Evolutionary conservation across 163 green algal genomes (phyloP).

Genomic region (Prototheca cutis): DNA sequence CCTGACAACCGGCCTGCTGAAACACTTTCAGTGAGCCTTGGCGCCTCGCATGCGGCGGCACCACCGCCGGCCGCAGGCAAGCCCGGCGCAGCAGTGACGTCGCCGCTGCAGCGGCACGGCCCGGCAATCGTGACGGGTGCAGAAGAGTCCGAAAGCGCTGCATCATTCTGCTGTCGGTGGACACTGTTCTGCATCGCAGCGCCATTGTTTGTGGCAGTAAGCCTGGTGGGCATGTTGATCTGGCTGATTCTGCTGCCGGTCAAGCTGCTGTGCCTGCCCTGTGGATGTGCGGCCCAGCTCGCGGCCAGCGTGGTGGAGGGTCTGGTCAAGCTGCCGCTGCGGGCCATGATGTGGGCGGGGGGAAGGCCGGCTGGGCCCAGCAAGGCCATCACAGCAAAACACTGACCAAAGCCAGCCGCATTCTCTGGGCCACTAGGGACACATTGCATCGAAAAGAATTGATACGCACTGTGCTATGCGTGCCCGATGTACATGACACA

Average conservation of each 20-base stretch:
- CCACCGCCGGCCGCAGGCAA: too few species aligned
- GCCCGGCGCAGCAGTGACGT: too few species aligned
- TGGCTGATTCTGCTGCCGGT: conserved; percentile 34
- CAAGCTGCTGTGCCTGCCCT: conserved; percentile 26
- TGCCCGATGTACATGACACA: too few species aligned
- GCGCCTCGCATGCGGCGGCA: too few species aligned
- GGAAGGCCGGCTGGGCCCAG: conserved; percentile 19
- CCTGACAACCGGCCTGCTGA: too few species aligned
- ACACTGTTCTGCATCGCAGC: conserved; percentile 22
- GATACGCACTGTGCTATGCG: too few species aligned
- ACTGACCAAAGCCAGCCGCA: too few species aligned
- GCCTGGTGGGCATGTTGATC: conserved; percentile 24
- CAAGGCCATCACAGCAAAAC: too few species aligned
- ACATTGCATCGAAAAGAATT: too few species aligned
- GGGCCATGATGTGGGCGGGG: conserved; percentile 25
- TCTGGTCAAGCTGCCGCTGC: conserved; percentile 23
- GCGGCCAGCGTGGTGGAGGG: conserved; percentile 16
- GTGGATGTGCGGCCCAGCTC: conserved; percentile 16
- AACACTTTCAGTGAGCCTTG: too few species aligned
- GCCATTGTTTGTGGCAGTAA: conserved; percentile 23
- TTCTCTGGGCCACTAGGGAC: too few species aligned
- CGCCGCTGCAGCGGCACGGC: not conserved
- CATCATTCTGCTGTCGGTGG: conserved; percentile 22
- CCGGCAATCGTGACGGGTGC: not conserved
- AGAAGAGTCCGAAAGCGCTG: not conserved